phyloP scores from a whole-genome alignment of 495 filamentous ascomycete genomes.

The Alectoria sarmentosa region DNA sequence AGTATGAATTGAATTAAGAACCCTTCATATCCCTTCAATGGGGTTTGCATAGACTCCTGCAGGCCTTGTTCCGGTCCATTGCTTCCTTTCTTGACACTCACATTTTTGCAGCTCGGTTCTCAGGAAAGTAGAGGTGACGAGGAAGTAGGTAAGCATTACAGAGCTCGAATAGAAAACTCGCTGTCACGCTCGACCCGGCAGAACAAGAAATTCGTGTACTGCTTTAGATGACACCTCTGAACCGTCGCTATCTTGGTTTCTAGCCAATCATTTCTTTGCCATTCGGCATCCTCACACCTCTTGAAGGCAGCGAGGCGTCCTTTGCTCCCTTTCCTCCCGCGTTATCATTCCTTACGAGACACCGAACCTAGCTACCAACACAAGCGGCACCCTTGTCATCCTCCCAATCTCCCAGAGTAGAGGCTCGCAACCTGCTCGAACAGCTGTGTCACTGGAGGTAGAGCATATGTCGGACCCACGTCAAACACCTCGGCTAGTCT shows the following conservation, averaged over 20 bases:
- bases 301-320: neutral
- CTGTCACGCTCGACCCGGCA: too few species aligned
- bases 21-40: too few species aligned
- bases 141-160: too few species aligned
- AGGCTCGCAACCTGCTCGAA: constrained; percentile 62
- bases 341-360: neutral
- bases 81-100: too few species aligned
- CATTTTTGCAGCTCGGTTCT: too few species aligned
- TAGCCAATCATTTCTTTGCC: neutral
- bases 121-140: too few species aligned
- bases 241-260: neutral
- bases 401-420: neutral
- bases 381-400: neutral
- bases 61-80: too few species aligned
- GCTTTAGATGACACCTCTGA: neutral
- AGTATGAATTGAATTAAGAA: too few species aligned
- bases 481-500: constrained; percentile 69
- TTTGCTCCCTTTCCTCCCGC: neutral
- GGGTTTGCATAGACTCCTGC: too few species aligned
- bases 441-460: constrained; percentile 70
- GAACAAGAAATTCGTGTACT: neutral
- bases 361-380: neutral
- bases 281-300: neutral
- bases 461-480: constrained; percentile 60
- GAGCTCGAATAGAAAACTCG: too few species aligned